Conservation (phyloP, 129 eudicot genomes). For the Chrysanthemum lavandulifolium region DNA sequence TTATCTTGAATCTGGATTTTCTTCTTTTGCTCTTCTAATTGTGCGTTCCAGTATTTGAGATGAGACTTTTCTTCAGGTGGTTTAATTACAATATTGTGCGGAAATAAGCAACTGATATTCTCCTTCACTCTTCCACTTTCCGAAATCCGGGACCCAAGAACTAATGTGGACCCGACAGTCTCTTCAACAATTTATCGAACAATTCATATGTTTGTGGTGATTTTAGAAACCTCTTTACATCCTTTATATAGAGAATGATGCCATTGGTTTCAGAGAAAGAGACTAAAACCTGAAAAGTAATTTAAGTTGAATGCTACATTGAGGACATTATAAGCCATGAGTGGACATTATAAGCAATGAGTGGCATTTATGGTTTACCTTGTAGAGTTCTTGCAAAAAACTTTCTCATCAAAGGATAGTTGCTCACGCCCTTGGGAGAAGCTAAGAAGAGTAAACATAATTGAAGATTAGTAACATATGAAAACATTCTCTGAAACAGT, state of each 20-base stretch:
- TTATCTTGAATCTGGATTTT: slow-evolving; percentile 76
- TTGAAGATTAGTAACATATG: slow-evolving; percentile 25
- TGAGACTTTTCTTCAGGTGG: slow-evolving; percentile 89
- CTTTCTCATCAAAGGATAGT: slow-evolving; percentile 70
- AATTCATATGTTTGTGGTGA: slow-evolving; percentile 55
- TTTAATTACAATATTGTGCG: slow-evolving; percentile 71
- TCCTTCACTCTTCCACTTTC: slow-evolving; percentile 52
- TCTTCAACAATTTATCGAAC: slow-evolving; percentile 69
- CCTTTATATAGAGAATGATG: slow-evolving; percentile 75
- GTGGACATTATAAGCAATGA: neutral
- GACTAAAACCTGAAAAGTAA: slow-evolving; percentile 59
- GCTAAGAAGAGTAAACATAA: slow-evolving; percentile 36
- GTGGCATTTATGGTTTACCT: slow-evolving; percentile 43
- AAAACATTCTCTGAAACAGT: neutral
- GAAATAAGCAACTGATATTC: slow-evolving; percentile 51
- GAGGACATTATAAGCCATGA: neutral
- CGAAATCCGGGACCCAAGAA: slow-evolving; percentile 72
- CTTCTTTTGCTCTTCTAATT: slow-evolving; percentile 82
- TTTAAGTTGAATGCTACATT: neutral
- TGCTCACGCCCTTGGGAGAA: slow-evolving; percentile 50
- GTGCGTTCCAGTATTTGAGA: slow-evolving; percentile 70
- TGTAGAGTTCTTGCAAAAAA: slow-evolving; percentile 65
- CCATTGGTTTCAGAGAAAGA: slow-evolving; percentile 61
- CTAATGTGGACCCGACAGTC: slow-evolving; percentile 62
- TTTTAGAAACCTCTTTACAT: slow-evolving; percentile 72